These are phyloP conservation scores for Lodderomyces pseudojiufengensis DNA, from an alignment of 1,139 yeast genomes.

Conservation along the genomic window DNA sequence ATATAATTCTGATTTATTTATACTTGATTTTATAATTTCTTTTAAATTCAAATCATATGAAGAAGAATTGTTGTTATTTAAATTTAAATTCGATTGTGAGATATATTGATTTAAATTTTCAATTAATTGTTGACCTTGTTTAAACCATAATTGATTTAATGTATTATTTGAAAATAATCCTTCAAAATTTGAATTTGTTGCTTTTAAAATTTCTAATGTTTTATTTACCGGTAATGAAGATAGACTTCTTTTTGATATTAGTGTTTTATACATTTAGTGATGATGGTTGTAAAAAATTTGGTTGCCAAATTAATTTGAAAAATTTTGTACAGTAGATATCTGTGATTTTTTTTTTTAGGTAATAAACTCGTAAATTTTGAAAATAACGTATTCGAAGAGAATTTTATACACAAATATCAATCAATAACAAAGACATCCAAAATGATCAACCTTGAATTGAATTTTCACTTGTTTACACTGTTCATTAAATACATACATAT, in stretches of 20 bases:
- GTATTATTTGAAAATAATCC: slow-evolving; percentile 56
- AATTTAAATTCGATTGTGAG: too few species aligned
- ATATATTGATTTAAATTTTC: slow-evolving; percentile 43
- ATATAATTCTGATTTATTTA: slow-evolving; percentile 45
- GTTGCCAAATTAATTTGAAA: too few species aligned
- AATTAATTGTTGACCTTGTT: slow-evolving; percentile 47
- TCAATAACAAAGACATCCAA: too few species aligned
- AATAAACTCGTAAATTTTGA: too few species aligned
- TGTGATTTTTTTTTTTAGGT: too few species aligned
- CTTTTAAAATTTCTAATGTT: slow-evolving; percentile 30
- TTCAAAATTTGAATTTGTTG: slow-evolving; percentile 36
- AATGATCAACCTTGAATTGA: too few species aligned
- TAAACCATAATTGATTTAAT: slow-evolving; percentile 56
- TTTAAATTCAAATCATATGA: slow-evolving; percentile 29
- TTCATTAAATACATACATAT: background rate
- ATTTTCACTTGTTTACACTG: too few species aligned
- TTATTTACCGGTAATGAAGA: slow-evolving; percentile 17
- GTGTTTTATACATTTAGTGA: slow-evolving; percentile 2
- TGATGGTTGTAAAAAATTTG: background rate
- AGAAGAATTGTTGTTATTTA: too few species aligned
- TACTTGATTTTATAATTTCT: slow-evolving; percentile 38
- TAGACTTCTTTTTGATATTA: slow-evolving; percentile 12
- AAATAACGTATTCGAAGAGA: too few species aligned
- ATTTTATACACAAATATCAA: too few species aligned
- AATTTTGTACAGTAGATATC: too few species aligned